Evolutionary conservation across 345 rosid genomes (phyloP).

Genomic region (Erucastrum elatum): DNA sequence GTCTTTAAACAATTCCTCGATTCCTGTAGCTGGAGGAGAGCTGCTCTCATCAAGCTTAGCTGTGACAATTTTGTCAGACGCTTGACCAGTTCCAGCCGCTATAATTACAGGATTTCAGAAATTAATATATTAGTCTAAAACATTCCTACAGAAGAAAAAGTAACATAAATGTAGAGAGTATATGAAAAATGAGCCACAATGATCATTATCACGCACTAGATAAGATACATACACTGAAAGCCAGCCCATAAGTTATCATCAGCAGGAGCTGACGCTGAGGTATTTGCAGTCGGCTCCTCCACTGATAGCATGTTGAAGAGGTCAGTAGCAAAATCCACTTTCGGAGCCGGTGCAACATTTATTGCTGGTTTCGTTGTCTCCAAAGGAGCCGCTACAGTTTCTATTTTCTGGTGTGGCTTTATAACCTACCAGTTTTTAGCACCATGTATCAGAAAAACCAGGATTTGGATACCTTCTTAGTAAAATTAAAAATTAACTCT

Average conservation of each 20-base stretch:
- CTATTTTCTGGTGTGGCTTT: constrained; percentile 55
- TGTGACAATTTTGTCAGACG: constrained; percentile 48
- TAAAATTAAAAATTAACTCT: not conserved
- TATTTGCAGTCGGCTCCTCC: constrained; percentile 65
- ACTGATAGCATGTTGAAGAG: constrained; percentile 86
- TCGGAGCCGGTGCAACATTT: constrained; percentile 50
- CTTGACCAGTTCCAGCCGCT: constrained; percentile 67
- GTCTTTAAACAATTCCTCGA: constrained; percentile 83
- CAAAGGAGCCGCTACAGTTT: constrained; percentile 44
- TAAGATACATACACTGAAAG: constrained; percentile 71
- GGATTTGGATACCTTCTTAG: not conserved
- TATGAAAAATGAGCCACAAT: not conserved
- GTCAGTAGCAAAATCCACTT: constrained; percentile 77
- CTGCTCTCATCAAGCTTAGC: constrained; percentile 51
- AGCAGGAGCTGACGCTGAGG: constrained; percentile 56
- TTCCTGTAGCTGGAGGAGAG: constrained; percentile 51
- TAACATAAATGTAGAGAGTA: not conserved
- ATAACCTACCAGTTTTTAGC: constrained; percentile 47
- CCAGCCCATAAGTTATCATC: constrained; percentile 92
- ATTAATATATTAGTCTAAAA: constrained; percentile 5
- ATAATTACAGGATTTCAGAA: constrained; percentile 4
- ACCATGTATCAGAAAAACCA: constrained; percentile 19
- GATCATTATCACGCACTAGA: constrained; percentile 1
- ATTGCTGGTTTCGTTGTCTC: constrained; percentile 47
- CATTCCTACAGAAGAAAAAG: constrained; percentile 17